A percentile compares a stretch with the other conserved stretches of the same genome.
Conservation (phyloP, 2,329 filamentous ascomycete species). For the Thermothelomyces thermophilus region DNA sequence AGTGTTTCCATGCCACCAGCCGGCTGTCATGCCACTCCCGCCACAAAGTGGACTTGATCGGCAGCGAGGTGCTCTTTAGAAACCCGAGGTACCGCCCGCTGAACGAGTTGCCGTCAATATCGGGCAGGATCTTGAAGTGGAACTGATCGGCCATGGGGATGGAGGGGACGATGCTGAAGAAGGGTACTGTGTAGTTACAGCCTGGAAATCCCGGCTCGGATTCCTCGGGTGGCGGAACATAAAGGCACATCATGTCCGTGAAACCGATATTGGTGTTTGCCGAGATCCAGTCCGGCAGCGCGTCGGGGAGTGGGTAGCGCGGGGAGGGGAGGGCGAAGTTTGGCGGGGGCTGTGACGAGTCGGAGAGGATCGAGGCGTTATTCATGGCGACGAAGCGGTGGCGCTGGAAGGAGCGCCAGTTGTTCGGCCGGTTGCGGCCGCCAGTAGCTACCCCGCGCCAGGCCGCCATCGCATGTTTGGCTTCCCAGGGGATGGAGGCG, state of each 20-base stretch:
- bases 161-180: constrained; percentile 33
- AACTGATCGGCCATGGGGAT: constrained; percentile 45
- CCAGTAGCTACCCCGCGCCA: constrained; percentile 66
- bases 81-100: constrained; percentile 64
- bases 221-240: constrained; percentile 26
- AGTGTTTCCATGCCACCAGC: constrained; percentile 71
- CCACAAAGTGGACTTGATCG: constrained; percentile 72
- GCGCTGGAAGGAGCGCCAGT: constrained; percentile 67
- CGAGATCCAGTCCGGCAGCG: constrained; percentile 44
- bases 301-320: not conserved
- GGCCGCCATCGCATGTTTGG: constrained; percentile 49
- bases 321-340: constrained; percentile 22
- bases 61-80: constrained; percentile 60
- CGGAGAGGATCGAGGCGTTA: constrained; percentile 54
- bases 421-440: constrained; percentile 50
- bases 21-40: constrained; percentile 75
- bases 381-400: constrained; percentile 70
- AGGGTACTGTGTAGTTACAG: constrained; percentile 44
- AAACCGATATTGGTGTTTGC: constrained; percentile 47
- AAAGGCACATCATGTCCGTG: constrained; percentile 46
- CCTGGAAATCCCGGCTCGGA: constrained; percentile 23
- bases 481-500: constrained; percentile 48
- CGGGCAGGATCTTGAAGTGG: constrained; percentile 61
- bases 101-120: constrained; percentile 70
- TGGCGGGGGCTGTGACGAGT: constrained; percentile 38